Base-by-base conservation (phyloP, 176 grass and related monocot species). In the Oryza punctata region DNA sequence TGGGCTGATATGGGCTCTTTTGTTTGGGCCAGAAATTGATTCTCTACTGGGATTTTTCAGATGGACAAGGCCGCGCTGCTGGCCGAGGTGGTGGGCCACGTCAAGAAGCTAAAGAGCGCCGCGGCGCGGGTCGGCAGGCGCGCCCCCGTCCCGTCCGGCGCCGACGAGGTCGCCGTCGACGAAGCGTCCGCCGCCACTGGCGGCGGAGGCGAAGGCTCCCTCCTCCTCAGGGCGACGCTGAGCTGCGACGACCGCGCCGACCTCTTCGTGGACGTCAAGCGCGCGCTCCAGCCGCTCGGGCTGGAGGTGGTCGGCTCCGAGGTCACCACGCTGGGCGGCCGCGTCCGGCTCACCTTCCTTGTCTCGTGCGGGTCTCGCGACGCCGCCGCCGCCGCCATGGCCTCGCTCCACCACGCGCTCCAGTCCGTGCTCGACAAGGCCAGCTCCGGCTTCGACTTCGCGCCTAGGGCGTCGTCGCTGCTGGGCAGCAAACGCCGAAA, bases 21-120 rank as follows among this genome's bases (percentile, higher is more conserved):
- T 15, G 4, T 15, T 47, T 57, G 52, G 52, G 19, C 52, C 52
- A 9, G 13, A 46, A 70, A 70, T 47, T 75, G 28, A n/a, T 73
- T n/a, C 10, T 7, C 29, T 45, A 0, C 6, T 32, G 38, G 68
- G 19, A 24, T 40, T 29, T 29, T 24, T 7, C 91, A 99, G 97
- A 80, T 96, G 85, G 97, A 99, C 81, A 99, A 99, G 68, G 93
- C 93, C 6, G 93, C 93, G 64, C 71, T 99, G 41, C 90, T 96
- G 7, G 91, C 93, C 0, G 77, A 99, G 29, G 97, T 99, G 38
- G 92, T 99, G 45, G 71, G 83, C 75, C 93, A 91, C 67, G 89
- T 99, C 1, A 94, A 92, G 84, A 85, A 82, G 87, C 93, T 96
- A 35, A 96, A 94, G 90, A 38, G 67, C 33, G 79, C 78, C n/a